Percentiles rank a stretch among this genome's conserved stretches.
Evolutionary conservation across 352 stramenopile species (phyloP).

Genomic region (Halophytophthora batemanensis): DNA sequence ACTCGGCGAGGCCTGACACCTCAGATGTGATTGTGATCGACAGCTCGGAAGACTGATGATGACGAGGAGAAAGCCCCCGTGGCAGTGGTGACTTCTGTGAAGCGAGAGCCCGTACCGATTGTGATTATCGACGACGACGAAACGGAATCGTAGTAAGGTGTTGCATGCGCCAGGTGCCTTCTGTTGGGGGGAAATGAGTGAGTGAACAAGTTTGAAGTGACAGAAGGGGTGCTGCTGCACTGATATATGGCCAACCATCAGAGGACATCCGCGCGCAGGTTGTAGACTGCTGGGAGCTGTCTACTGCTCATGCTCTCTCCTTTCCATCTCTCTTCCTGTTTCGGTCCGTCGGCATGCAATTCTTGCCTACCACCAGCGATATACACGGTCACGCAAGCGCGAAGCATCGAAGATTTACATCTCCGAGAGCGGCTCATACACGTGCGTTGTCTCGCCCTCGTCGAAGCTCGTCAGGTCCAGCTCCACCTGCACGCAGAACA

Average conservation of each 20-base stretch:
- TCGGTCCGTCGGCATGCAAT: too few species aligned
- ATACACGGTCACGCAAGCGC: too few species aligned
- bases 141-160: conserved; percentile 17
- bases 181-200: too few species aligned
- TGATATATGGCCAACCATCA: too few species aligned
- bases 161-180: too few species aligned
- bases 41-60: conserved; percentile 7
- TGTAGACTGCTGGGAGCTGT: too few species aligned
- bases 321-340: too few species aligned
- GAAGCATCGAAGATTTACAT: conserved; percentile 41
- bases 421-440: conserved; percentile 66
- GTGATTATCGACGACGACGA: conserved; percentile 20
- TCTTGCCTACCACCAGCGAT: too few species aligned
- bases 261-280: too few species aligned
- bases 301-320: too few species aligned
- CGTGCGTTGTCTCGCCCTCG: conserved; percentile 43
- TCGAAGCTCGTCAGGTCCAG: conserved; percentile 50
- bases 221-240: too few species aligned
- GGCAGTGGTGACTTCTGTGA: conserved; percentile 11
- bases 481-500: conserved; percentile 83
- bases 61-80: conserved; percentile 8
- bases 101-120: conserved; percentile 12
- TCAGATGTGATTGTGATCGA: conserved; percentile 28
- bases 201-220: too few species aligned
- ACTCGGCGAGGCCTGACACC: not conserved